Conservation (phyloP, 345 rosid species). For the Linum tenue region DNA sequence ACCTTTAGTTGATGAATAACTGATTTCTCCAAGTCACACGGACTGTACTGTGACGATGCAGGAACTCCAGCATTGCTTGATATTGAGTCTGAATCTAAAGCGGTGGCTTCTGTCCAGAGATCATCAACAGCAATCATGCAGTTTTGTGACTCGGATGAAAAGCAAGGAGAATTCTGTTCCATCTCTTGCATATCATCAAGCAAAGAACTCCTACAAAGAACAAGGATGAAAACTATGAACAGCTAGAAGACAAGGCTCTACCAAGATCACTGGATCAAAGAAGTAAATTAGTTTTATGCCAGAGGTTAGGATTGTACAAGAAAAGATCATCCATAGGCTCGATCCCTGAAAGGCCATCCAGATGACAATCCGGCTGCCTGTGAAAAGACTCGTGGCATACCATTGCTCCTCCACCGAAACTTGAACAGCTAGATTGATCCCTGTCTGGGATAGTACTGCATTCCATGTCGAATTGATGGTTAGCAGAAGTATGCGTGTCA, state of each 20-base stretch:
- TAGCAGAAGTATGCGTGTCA: slow-evolving; percentile 11
- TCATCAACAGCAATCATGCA: slow-evolving; percentile 11
- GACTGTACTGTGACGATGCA: background rate
- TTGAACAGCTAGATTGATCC: slow-evolving; percentile 18
- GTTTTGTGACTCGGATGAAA: slow-evolving; percentile 22
- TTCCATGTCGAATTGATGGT: slow-evolving; percentile 16
- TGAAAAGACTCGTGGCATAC: slow-evolving; percentile 4
- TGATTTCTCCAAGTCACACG: slow-evolving; percentile 9
- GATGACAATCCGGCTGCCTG: background rate
- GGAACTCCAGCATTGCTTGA: slow-evolving; percentile 13
- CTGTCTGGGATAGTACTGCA: slow-evolving; percentile 8
- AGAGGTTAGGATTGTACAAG: background rate
- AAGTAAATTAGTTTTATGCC: background rate
- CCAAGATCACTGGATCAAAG: slow-evolving; percentile 3
- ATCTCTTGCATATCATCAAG: slow-evolving; percentile 30
- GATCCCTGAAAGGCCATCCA: background rate
- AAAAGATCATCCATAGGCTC: slow-evolving; percentile 1
- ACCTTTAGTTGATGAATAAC: slow-evolving; percentile 15
- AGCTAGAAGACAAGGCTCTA: slow-evolving; percentile 3
- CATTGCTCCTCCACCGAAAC: slow-evolving; percentile 18
- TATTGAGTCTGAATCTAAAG: slow-evolving; percentile 22
- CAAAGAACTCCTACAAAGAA: slow-evolving; percentile 38
- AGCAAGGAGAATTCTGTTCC: slow-evolving; percentile 21
- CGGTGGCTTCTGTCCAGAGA: slow-evolving; percentile 11
- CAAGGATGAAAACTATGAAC: background rate